Evolutionary conservation across 106 monocot species (phyloP).

Genomic region (Dendrobium nobile): DNA sequence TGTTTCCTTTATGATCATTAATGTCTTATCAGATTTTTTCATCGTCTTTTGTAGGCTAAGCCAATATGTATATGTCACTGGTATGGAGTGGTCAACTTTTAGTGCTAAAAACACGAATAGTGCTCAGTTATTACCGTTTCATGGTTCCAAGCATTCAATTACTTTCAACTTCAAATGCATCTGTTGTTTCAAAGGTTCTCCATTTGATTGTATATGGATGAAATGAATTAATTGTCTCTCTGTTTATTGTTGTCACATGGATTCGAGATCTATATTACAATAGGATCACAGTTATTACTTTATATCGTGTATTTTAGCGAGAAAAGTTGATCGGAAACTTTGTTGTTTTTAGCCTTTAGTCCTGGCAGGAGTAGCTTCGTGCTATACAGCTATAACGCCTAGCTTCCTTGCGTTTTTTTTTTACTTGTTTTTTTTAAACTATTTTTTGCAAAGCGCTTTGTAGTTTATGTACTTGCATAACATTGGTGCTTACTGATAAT

Average conservation of each 20-base stretch:
- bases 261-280: too few species aligned
- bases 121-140: background rate
- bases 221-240: too few species aligned
- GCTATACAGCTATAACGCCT: too few species aligned
- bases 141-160: background rate
- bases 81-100: background rate
- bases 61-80: background rate
- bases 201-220: too few species aligned
- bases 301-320: too few species aligned
- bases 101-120: background rate
- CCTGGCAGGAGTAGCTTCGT: too few species aligned
- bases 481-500: background rate
- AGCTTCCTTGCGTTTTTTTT: too few species aligned
- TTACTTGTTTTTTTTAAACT: background rate
- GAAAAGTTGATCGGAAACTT: too few species aligned
- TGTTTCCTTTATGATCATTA: background rate
- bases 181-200: too few species aligned
- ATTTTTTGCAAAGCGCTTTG: background rate
- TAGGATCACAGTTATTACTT: too few species aligned
- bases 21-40: background rate
- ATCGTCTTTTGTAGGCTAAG: background rate
- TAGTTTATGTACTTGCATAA: background rate
- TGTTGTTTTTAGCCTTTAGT: too few species aligned
- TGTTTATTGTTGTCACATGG: too few species aligned
- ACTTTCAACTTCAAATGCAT: background rate